phyloP scores from a whole-genome alignment of 2,329 filamentous ascomycete species.

The Cercospora canescens region DNA sequence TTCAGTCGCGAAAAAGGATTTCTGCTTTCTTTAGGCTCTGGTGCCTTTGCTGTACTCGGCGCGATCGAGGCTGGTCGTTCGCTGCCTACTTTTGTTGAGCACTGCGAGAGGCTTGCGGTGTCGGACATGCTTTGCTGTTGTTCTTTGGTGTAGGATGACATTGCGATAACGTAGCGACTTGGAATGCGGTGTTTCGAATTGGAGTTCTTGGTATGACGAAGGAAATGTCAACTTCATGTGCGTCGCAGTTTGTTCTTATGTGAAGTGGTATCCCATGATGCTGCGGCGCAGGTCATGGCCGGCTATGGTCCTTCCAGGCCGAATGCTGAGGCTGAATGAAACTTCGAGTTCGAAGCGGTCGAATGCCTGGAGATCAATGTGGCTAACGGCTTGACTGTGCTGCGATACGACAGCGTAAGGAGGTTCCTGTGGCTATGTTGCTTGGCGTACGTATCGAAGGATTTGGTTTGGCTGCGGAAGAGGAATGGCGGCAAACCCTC shows the following conservation, averaged over 20 bases:
- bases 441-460: conserved; percentile 4
- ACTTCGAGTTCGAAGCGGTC: neutral
- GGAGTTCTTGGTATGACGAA: neutral
- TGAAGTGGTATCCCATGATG: neutral
- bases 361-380: neutral
- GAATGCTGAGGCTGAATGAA: neutral
- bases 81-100: neutral
- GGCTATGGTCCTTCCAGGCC: neutral
- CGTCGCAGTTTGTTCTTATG: neutral
- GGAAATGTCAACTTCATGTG: neutral
- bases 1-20: neutral
- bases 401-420: neutral
- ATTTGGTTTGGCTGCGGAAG: neutral
- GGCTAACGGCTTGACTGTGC: neutral
- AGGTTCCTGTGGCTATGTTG: neutral
- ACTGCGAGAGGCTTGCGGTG: neutral
- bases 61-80: neutral
- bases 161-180: neutral
- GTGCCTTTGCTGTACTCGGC: neutral
- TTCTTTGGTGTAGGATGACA: neutral
- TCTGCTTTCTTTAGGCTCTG: neutral
- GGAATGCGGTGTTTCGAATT: neutral
- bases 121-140: neutral
- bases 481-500: too few relatives aligned
- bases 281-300: neutral